Evolutionary conservation across 345 rosid species (phyloP).

Genomic region (Heritiera littoralis): DNA sequence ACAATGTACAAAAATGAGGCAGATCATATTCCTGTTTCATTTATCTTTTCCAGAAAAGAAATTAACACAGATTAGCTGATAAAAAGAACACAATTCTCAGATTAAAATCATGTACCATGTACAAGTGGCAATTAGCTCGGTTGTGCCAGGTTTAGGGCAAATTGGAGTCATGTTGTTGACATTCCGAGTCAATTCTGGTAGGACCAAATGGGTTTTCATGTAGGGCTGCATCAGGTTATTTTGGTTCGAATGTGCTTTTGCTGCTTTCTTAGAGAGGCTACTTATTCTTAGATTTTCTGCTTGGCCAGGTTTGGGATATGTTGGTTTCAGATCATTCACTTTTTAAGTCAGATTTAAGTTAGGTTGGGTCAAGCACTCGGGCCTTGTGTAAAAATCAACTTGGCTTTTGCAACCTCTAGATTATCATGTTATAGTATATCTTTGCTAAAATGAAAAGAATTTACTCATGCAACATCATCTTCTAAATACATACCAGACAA

Average conservation of each 20-base stretch:
- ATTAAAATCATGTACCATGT: neutral
- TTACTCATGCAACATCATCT: neutral
- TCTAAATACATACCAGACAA: constrained; percentile 44
- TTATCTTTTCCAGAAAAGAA: neutral
- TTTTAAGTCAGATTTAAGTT: too few relatives aligned
- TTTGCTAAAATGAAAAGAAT: neutral
- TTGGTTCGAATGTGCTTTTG: too few relatives aligned
- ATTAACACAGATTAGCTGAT: neutral
- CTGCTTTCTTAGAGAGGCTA: neutral
- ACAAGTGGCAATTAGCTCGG: neutral
- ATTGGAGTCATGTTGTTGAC: neutral
- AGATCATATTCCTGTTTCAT: neutral
- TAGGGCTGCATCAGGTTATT: too few relatives aligned
- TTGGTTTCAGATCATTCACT: too few relatives aligned
- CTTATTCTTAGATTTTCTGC: neutral
- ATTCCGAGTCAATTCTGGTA: neutral
- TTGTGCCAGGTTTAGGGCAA: neutral
- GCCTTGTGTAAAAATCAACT: too few relatives aligned
- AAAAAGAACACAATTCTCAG: neutral
- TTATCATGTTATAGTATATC: too few relatives aligned
- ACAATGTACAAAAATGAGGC: neutral
- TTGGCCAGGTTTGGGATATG: neutral
- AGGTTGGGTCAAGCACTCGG: too few relatives aligned
- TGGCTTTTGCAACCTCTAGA: too few relatives aligned
- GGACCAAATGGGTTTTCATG: neutral